Evolutionary conservation across 371 early-diverging fungal genomes (phyloP).

Genomic region (Rhizopus sp.): DNA sequence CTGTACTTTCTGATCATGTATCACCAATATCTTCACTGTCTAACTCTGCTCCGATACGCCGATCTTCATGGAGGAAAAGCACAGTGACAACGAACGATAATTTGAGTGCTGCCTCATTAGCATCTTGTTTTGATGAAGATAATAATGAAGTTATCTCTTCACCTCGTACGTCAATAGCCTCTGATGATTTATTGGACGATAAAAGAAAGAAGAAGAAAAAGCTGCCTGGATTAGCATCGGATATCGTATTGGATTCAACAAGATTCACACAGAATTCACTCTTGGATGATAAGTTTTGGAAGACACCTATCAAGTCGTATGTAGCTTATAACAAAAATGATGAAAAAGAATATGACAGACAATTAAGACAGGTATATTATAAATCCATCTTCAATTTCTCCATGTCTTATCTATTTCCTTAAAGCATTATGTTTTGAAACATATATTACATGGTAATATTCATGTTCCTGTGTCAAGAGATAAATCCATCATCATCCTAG

Average conservation of each 20-base stretch:
- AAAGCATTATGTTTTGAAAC: conserved; percentile 34
- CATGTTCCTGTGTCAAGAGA: conserved; percentile 19
- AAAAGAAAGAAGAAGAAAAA: conserved; percentile 3
- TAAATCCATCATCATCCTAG: conserved; percentile 13
- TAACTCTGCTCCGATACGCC: conserved; percentile 9
- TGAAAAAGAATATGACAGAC: conserved; percentile 32
- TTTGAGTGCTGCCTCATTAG: conserved; percentile 10
- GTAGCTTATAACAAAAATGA: conserved; percentile 19
- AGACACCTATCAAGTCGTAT: conserved; percentile 13
- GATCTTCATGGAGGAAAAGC: conserved; percentile 23
- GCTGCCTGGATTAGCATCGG: conserved; percentile 6
- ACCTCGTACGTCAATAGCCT: conserved; percentile 17
- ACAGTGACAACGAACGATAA: conserved; percentile 6
- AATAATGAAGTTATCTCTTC: conserved; percentile 13
- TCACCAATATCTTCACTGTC: conserved; percentile 27
- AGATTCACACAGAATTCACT: conserved; percentile 2
- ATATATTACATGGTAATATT: conserved; percentile 25
- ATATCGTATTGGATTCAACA: conserved; percentile 19
- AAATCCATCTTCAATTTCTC: background rate
- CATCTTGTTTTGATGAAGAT: conserved; percentile 14
- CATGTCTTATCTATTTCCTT: background rate
- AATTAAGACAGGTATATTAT: conserved; percentile 25
- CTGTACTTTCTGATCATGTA: conserved; percentile 27
- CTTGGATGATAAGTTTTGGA: background rate
- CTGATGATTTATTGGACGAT: conserved; percentile 4